Evolutionary conservation across 352 stramenopile species (phyloP), one percentile per base, ranked within the genome.

Genomic region (Pythium coloratum): DNA sequence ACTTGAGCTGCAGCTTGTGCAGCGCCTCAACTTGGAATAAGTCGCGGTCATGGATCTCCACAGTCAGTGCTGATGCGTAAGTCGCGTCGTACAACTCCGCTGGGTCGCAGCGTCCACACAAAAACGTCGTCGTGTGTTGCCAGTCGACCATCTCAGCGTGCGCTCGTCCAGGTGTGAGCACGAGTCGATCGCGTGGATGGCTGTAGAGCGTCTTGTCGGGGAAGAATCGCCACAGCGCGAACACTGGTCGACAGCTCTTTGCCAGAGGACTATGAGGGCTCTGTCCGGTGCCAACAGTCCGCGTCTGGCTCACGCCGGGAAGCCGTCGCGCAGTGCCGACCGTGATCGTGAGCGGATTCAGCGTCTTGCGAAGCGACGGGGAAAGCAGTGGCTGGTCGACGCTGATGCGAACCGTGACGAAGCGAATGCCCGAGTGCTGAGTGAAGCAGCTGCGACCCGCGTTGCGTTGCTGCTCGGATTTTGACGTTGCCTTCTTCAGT

Each of bases 41-140:
- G 57, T 95, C 87, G 59, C 87, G 84, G 58, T 94, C 87, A 40
- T 87, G 85, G 28, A 95, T 49, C 60, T 91, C 82, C 8, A 95
- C 62, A 0, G 64, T 57, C 12, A 95, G 49, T 1, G 68, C 16
- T 0, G 66, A 62, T 24, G 69, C 74, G 18, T 80, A 65, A n/a
- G 94, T 65, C 9, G 70, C 72, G 49, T 95, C 80, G 7, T 81
- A 58, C 3, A 95, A 71, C 47, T 80, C 72, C 0, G 64, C 36
- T 6, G 66, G 38, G 5, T 85, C 51, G 40, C 82, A 87, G 12
- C 77, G 73, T 5, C 71, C 70, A 14, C 73, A 77, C 2, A 95
- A 62, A 16, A 94, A 68, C 7, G 82, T 92, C 14, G 81, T 76
- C n/a, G 71, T 76, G 40, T 85, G 69, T 16, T 83, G 64, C 78